Conservation (phyloP, 306 rosid genomes). For the Vachellia pachyceras region DNA sequence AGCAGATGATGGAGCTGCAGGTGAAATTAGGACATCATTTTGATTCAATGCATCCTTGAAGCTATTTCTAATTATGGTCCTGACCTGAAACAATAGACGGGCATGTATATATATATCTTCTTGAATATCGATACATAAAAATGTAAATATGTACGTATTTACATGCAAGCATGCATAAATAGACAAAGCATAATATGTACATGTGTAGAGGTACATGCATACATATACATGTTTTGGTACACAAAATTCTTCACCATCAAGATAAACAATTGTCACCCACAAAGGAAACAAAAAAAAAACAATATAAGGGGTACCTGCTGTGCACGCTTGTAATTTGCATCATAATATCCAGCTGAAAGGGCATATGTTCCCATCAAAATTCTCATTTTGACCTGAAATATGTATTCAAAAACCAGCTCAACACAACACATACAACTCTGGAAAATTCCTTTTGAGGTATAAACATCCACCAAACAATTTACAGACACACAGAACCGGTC, state of each 20-base stretch:
- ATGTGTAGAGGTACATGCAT: neutral
- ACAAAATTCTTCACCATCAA: conserved; percentile 30
- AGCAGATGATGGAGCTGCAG: conserved; percentile 95
- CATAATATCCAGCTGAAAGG: conserved; percentile 98
- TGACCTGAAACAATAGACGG: conserved; percentile 67
- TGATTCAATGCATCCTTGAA: conserved; percentile 81
- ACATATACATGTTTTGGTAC: neutral
- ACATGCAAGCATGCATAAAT: neutral
- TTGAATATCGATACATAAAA: neutral
- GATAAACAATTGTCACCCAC: conserved; percentile 20
- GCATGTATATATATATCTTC: conserved; percentile 40
- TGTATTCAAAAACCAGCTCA: conserved; percentile 18
- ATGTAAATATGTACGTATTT: neutral
- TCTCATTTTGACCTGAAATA: conserved; percentile 93
- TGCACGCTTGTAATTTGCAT: conserved; percentile 97
- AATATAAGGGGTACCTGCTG: conserved; percentile 75
- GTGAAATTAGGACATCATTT: conserved; percentile 91
- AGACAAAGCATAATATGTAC: neutral
- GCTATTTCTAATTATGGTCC: conserved; percentile 87
- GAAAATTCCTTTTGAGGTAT: conserved; percentile 18
- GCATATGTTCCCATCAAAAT: conserved; percentile 94
- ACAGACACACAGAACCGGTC: neutral
- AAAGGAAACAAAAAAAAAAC: conserved; percentile 11
- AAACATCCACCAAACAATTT: neutral
- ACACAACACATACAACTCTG: conserved; percentile 15